Conservation (phyloP, 495 filamentous ascomycete genomes). For the Aspergillus avenaceus region DNA sequence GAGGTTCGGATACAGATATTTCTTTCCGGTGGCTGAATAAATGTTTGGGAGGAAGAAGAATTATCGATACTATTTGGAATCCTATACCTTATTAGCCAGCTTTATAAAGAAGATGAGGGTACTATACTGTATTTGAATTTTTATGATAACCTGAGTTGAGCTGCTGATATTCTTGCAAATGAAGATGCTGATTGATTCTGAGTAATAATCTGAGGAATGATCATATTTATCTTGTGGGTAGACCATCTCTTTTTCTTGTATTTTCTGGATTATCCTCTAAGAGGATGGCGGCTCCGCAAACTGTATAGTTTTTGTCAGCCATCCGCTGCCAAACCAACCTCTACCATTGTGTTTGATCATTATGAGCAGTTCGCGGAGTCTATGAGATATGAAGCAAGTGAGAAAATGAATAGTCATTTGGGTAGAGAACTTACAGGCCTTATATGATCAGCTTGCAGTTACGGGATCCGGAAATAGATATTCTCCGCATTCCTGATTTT, state of each 20-base stretch:
- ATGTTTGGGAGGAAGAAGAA: neutral
- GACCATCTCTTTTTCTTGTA: neutral
- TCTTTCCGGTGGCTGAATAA: constrained; percentile 1
- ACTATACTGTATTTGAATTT: constrained; percentile 5
- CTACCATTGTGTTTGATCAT: too few relatives aligned
- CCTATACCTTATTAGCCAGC: constrained; percentile 3
- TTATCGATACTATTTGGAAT: constrained; percentile 1
- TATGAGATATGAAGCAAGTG: too few relatives aligned
- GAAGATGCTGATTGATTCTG: constrained; percentile 3
- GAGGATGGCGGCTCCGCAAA: constrained; percentile 1
- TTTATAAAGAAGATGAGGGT: neutral
- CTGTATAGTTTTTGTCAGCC: constrained; percentile 3
- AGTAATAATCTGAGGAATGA: neutral
- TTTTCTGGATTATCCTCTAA: constrained; percentile 9
- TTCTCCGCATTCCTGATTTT: too few relatives aligned
- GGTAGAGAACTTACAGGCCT: too few relatives aligned
- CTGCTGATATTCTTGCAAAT: neutral
- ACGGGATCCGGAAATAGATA: too few relatives aligned
- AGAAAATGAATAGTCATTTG: too few relatives aligned
- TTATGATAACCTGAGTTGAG: constrained; percentile 5
- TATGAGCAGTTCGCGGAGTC: too few relatives aligned
- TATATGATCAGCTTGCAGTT: too few relatives aligned
- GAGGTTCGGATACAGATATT: neutral
- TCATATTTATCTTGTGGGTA: constrained; percentile 3
- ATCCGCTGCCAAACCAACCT: constrained; percentile 2